A percentile compares a stretch with the other conserved stretches of the same genome.
phyloP scores from a whole-genome alignment of 2,329 filamentous ascomycete genomes.

The Hansfordia pulvinata region DNA sequence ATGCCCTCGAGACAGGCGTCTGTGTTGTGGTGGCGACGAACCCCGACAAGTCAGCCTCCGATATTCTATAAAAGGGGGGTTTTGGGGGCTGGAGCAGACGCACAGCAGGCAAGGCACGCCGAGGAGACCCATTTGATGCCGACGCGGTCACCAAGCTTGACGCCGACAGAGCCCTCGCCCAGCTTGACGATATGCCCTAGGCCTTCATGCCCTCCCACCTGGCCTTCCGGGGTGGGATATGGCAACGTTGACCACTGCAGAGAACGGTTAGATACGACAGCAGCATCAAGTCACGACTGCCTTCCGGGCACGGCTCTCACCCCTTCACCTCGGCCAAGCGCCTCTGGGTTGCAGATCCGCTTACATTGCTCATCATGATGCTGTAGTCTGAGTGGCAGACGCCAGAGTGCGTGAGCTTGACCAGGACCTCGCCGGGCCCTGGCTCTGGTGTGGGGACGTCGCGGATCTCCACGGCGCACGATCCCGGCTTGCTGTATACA shows the following conservation, averaged over 20 bases:
- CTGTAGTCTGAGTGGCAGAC: conserved; percentile 5
- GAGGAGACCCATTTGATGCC: conserved; percentile 56
- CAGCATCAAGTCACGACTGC: neutral
- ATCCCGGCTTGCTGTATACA: too few relatives aligned
- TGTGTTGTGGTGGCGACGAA: conserved; percentile 15
- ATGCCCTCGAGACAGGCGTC: conserved; percentile 39
- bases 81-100: conserved; percentile 6
- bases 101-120: conserved; percentile 39
- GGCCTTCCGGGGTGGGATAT: conserved; percentile 41
- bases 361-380: conserved; percentile 3
- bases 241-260: conserved; percentile 34
- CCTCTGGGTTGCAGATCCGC: too few relatives aligned
- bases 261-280: neutral
- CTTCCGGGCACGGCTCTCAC: too few relatives aligned
- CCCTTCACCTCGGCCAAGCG: too few relatives aligned
- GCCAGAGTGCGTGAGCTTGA: conserved; percentile 58
- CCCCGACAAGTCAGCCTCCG: neutral
- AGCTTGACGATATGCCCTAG: conserved; percentile 52
- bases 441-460: conserved; percentile 71
- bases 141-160: conserved; percentile 55
- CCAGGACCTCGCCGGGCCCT: conserved; percentile 77
- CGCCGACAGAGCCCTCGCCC: conserved; percentile 41
- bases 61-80: neutral
- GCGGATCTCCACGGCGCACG: conserved; percentile 58
- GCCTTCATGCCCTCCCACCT: conserved; percentile 58